These are phyloP conservation scores for Trichomonas vaginalis DNA, from an alignment of 208 protist species.

Conservation along the genomic window DNA sequence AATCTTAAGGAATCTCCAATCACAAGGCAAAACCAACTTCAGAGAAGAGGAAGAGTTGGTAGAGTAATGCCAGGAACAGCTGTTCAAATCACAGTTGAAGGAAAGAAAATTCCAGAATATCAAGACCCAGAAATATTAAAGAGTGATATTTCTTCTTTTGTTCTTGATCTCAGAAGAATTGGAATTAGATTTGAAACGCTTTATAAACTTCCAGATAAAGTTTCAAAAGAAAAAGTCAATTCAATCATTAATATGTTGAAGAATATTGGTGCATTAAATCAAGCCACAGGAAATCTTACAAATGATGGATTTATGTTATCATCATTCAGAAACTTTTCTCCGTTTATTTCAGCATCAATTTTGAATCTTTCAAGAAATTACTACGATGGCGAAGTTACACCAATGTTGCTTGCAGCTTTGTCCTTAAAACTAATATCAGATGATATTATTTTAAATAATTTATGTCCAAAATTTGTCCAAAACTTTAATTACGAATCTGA, in stretches of 20 bases:
- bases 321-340: background rate
- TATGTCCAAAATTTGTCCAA: background rate
- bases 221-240: background rate
- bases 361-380: background rate
- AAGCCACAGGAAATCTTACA: background rate
- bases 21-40: background rate
- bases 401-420: background rate
- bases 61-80: background rate
- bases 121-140: background rate
- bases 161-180: background rate
- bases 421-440: background rate
- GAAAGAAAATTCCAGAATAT: background rate
- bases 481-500: background rate
- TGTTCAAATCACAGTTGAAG: background rate
- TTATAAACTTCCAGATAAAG: background rate
- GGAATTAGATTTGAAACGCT: background rate
- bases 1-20: background rate
- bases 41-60: background rate
- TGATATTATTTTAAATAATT: background rate
- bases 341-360: background rate
- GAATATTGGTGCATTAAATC: background rate
- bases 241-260: background rate
- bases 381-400: background rate
- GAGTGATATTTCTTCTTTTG: background rate
- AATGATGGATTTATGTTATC: background rate